phyloP scores from a whole-genome alignment of 2,329 filamentous ascomycete species.

The Monosporascus cannonballus region DNA sequence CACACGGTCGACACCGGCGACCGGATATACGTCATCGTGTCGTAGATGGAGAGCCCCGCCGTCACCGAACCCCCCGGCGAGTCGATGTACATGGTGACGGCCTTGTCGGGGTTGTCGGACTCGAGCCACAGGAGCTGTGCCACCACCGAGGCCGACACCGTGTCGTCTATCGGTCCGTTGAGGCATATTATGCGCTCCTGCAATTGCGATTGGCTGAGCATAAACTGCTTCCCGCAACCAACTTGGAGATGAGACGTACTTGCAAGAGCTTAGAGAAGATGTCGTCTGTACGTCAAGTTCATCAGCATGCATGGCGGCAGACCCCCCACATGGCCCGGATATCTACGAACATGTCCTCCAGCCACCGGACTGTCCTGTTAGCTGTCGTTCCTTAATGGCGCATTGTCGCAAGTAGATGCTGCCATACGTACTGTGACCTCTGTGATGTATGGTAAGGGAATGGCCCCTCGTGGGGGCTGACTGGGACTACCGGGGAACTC shows the following conservation, averaged over 20 bases:
- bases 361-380: conserved; percentile 57
- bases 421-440: conserved; percentile 42
- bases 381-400: conserved; percentile 8
- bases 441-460: conserved; percentile 56
- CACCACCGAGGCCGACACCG: conserved; percentile 86
- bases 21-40: conserved; percentile 96
- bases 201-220: not conserved
- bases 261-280: conserved; percentile 77
- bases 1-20: conserved; percentile 93
- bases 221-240: conserved; percentile 6
- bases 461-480: conserved; percentile 26
- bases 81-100: conserved; percentile 97
- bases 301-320: conserved; percentile 9
- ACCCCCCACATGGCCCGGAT: conserved; percentile 1
- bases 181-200: conserved; percentile 91
- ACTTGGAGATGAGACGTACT: conserved; percentile 34
- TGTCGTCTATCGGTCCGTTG: conserved; percentile 87
- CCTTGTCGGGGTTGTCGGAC: conserved; percentile 89
- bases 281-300: conserved; percentile 50
- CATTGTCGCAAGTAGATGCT: conserved; percentile 1
- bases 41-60: conserved; percentile 86
- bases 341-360: conserved; percentile 66
- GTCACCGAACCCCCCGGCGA: conserved; percentile 90
- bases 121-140: conserved; percentile 97
- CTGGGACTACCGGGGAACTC: conserved; percentile 30